Conservation (phyloP, 2,329 filamentous ascomycete genomes). For the Sporothrix inflata region DNA sequence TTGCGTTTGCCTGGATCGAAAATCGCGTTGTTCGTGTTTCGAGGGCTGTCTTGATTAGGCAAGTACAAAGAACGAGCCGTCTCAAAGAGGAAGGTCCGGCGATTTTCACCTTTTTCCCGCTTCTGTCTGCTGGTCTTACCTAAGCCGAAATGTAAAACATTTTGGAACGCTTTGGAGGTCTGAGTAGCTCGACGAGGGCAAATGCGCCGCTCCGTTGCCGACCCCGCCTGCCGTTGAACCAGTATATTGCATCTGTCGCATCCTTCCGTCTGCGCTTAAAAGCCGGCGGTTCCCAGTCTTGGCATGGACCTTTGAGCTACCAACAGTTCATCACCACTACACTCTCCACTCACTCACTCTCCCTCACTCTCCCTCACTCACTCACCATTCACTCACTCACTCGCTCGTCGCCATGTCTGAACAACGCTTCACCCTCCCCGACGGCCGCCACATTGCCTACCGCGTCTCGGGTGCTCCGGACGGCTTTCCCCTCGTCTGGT, state of each 20-base stretch:
- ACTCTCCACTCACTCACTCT: neutral
- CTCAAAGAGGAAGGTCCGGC: conserved; percentile 12
- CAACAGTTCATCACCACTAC: too few relatives aligned
- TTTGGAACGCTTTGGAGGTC: too few relatives aligned
- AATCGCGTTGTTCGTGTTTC: neutral
- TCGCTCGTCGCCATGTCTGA: neutral
- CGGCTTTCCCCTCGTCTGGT: conserved; percentile 18
- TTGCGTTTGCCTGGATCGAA: neutral
- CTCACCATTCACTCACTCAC: neutral
- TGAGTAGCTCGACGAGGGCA: too few relatives aligned
- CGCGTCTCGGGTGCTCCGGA: neutral
- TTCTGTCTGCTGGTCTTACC: neutral
- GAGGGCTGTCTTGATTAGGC: conserved; percentile 1
- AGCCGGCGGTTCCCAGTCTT: neutral
- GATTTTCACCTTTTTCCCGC: too few relatives aligned
- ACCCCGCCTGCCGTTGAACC: too few relatives aligned
- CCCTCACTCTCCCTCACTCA: neutral
- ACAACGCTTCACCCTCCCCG: conserved; percentile 5
- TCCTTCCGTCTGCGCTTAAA: neutral
- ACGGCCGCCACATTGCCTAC: neutral
- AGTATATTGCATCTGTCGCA: neutral
- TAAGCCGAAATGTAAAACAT: neutral
- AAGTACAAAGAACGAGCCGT: neutral
- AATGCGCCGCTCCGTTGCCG: neutral
- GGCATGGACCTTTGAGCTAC: too few relatives aligned